Evolutionary conservation across 2,329 filamentous ascomycete genomes (phyloP).

Genomic region (Berkeleyomyces rouxiae): DNA sequence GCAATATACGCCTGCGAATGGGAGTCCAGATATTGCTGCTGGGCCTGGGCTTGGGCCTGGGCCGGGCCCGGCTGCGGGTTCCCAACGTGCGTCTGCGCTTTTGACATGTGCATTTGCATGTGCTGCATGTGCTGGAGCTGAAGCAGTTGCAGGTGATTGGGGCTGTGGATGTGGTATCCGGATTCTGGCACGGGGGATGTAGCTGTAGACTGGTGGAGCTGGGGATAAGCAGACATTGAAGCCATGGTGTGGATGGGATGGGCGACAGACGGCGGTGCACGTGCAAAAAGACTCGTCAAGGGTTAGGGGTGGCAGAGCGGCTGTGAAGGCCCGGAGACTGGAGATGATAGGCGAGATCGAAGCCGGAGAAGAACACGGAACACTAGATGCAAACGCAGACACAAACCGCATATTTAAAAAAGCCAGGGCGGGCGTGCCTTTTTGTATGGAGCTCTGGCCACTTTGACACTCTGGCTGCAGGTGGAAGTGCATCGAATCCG

Average conservation of each 20-base stretch:
- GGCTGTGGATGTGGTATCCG: neutral
- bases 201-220: conserved; percentile 1
- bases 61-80: neutral
- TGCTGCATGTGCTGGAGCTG: neutral
- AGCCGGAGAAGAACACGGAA: neutral
- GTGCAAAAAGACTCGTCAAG: too few relatives aligned
- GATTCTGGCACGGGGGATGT: neutral
- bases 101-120: neutral
- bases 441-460: conserved; percentile 7
- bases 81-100: neutral
- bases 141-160: conserved; percentile 1
- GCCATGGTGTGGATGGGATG: neutral
- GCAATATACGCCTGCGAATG: neutral
- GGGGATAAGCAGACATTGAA: conserved; percentile 7
- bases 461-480: neutral
- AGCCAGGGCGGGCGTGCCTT: neutral
- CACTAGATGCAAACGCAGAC: neutral
- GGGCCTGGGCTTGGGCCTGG: neutral
- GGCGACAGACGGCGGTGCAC: too few relatives aligned
- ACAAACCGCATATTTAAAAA: neutral
- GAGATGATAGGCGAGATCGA: too few relatives aligned
- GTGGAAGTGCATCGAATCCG: neutral
- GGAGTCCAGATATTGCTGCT: neutral
- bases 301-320: too few relatives aligned
- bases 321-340: too few relatives aligned